Evolutionary conservation across 1,284 basidiomycete species (phyloP).

Genomic region (Stereum hirsutum): DNA sequence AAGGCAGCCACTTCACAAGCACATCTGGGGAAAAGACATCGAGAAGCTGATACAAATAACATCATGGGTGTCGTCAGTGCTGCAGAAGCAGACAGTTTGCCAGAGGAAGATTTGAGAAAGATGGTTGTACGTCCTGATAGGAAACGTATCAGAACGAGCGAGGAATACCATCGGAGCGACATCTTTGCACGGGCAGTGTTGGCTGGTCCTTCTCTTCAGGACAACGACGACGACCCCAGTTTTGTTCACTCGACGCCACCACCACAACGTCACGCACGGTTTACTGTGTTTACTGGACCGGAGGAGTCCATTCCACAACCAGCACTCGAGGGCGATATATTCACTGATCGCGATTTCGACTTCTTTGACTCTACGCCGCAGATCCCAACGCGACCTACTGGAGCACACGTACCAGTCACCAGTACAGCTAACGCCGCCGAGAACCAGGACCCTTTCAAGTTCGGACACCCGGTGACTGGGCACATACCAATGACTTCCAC

Average conservation of each 20-base stretch:
- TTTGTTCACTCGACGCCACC: not conserved
- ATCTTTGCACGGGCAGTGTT: not conserved
- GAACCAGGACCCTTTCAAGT: constrained; percentile 43
- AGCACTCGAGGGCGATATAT: constrained; percentile 9
- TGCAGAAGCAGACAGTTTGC: constrained; percentile 24
- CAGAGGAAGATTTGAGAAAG: constrained; percentile 26
- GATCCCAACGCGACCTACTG: constrained; percentile 33
- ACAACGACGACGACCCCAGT: not conserved
- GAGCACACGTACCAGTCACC: constrained; percentile 20
- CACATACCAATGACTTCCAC: constrained; percentile 43
- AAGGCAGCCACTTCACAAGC: constrained; percentile 7
- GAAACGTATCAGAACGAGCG: constrained; percentile 36
- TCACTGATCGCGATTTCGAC: constrained; percentile 28
- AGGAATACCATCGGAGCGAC: constrained; percentile 3
- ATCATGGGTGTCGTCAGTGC: constrained; percentile 31
- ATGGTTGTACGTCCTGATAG: constrained; percentile 33
- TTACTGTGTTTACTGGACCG: constrained; percentile 22
- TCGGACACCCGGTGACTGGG: constrained; percentile 30
- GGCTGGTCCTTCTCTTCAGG: not conserved
- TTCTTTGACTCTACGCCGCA: constrained; percentile 45
- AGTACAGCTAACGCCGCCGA: constrained; percentile 39
- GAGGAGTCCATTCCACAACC: constrained; percentile 20
- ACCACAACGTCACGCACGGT: constrained; percentile 6
- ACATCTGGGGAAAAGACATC: constrained; percentile 50
- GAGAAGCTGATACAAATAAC: constrained; percentile 36